Conservation (phyloP, 352 stramenopile species). For the Pythium chondricola region DNA sequence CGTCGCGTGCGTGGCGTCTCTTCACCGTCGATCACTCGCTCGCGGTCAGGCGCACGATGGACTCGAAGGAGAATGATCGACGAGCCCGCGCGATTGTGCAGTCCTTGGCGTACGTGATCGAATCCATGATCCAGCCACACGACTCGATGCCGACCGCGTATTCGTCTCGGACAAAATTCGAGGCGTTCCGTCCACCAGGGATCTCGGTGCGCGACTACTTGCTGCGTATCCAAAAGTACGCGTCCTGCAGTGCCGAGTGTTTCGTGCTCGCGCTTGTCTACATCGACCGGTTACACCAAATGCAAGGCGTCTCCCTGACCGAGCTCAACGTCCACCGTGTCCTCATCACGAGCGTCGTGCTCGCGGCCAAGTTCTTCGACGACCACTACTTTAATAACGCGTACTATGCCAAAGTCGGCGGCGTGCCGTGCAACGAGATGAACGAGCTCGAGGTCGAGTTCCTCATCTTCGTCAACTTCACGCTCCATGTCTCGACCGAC, state of each 20-base stretch:
- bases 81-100: constrained; percentile 73
- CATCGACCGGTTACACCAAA: constrained; percentile 97
- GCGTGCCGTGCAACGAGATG: constrained; percentile 91
- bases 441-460: constrained; percentile 98
- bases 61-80: constrained; percentile 59
- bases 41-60: too few relatives aligned
- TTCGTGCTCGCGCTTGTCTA: constrained; percentile 99
- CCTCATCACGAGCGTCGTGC: constrained; percentile 95
- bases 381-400: constrained; percentile 99
- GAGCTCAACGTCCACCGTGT: constrained; percentile 97
- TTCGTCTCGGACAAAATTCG: constrained; percentile 73
- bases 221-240: constrained; percentile 96
- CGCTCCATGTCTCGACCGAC: constrained; percentile 90
- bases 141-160: constrained; percentile 53
- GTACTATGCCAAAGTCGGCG: constrained; percentile 97
- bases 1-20: background rate
- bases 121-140: constrained; percentile 71
- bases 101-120: constrained; percentile 67
- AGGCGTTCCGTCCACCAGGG: constrained; percentile 72
- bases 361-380: constrained; percentile 99
- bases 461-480: constrained; percentile 97
- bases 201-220: constrained; percentile 85
- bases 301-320: constrained; percentile 95
- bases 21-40: too few relatives aligned
- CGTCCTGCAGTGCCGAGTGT: constrained; percentile 97